Evolutionary conservation across 176 grass and related monocot species (phyloP).

Genomic region (Saccharum officinarum): DNA sequence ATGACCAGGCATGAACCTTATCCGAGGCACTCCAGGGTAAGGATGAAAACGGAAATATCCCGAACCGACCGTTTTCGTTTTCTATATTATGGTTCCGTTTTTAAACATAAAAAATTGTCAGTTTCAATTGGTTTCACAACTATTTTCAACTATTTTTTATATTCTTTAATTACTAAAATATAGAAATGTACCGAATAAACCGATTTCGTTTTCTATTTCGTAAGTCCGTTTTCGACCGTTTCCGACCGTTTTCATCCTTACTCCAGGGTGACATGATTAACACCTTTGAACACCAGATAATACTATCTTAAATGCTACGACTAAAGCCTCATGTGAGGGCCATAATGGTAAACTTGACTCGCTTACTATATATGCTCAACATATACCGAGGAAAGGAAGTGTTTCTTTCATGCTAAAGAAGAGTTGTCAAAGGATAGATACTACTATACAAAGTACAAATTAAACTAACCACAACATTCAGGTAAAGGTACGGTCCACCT

Average conservation of each 20-base stretch:
- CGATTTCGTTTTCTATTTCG: too few relatives aligned
- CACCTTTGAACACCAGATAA: slow-evolving; percentile 43
- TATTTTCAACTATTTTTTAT: too few relatives aligned
- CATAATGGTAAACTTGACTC: slow-evolving; percentile 56
- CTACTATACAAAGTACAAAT: slow-evolving; percentile 35
- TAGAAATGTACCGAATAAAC: too few relatives aligned
- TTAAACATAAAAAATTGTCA: too few relatives aligned
- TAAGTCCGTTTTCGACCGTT: too few relatives aligned
- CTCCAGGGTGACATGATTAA: slow-evolving; percentile 50
- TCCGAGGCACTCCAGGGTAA: slow-evolving; percentile 44
- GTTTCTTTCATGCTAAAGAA: slow-evolving; percentile 36
- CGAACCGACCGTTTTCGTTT: too few relatives aligned
- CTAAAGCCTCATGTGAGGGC: slow-evolving; percentile 47
- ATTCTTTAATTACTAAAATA: too few relatives aligned
- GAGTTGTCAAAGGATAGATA: slow-evolving; percentile 41
- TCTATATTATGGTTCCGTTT: too few relatives aligned
- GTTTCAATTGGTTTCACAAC: too few relatives aligned
- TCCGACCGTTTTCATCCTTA: too few relatives aligned
- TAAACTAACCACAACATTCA: slow-evolving; percentile 35
- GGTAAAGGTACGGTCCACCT: slow-evolving; percentile 20
- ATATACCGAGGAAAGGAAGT: slow-evolving; percentile 39
- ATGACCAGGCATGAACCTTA: slow-evolving; percentile 46
- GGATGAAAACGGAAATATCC: too few relatives aligned
- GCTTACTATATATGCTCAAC: slow-evolving; percentile 32
- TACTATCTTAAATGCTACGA: slow-evolving; percentile 31